Evolutionary conservation across 176 grass and related monocot genomes (phyloP).

Genomic region (Raddia distichophylla): DNA sequence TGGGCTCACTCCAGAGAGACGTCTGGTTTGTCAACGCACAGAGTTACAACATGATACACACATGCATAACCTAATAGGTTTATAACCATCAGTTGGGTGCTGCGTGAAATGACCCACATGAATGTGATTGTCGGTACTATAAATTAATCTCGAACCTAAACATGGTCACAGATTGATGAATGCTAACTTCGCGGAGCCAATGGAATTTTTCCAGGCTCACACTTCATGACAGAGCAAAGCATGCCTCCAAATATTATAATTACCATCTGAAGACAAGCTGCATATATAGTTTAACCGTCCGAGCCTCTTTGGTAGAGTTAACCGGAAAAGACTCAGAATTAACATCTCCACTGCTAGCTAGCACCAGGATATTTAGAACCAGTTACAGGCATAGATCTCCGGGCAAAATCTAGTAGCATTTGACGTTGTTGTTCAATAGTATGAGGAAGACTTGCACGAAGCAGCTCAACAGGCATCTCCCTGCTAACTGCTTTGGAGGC

Average conservation of each 20-base stretch:
- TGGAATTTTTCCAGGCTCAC: constrained; percentile 44
- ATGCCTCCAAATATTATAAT: constrained; percentile 32
- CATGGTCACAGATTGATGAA: constrained; percentile 29
- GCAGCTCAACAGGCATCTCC: constrained; percentile 87
- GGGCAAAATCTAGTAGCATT: constrained; percentile 74
- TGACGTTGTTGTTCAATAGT: constrained; percentile 82
- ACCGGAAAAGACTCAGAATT: constrained; percentile 61
- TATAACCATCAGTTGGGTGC: constrained; percentile 30
- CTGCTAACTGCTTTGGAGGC: constrained; percentile 69
- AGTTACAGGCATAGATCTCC: constrained; percentile 59
- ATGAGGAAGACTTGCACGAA: constrained; percentile 85
- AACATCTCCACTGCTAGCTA: constrained; percentile 27
- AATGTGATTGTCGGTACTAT: constrained; percentile 17
- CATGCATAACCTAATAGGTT: constrained; percentile 39
- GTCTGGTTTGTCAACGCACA: constrained; percentile 22
- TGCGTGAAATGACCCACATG: constrained; percentile 28
- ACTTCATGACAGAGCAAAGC: constrained; percentile 19
- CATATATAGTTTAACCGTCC: constrained; percentile 8
- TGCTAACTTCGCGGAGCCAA: constrained; percentile 40
- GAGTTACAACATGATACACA: constrained; percentile 50
- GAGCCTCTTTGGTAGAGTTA: constrained; percentile 21
- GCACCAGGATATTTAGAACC: constrained; percentile 47
- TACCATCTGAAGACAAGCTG: constrained; percentile 35
- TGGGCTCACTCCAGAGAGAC: constrained; percentile 25
- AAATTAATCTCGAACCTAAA: constrained; percentile 43